Conservation (phyloP, 2,329 filamentous ascomycete species). For the Cercospora sojina region DNA sequence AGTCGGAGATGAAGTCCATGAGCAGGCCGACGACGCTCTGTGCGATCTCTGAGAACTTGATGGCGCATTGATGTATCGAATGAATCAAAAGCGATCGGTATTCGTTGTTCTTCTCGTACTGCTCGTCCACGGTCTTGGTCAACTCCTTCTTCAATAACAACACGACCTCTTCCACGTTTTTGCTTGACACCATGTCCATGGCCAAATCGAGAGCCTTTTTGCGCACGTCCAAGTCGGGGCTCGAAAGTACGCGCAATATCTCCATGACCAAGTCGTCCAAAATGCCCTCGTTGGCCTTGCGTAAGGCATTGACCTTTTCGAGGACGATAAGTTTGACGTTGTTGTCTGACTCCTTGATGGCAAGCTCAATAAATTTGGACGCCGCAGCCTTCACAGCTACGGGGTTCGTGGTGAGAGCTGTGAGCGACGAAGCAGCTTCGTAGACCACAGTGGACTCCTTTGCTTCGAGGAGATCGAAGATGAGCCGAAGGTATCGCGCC, state of each 20-base stretch:
- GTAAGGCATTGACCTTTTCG: slow-evolving; percentile 84
- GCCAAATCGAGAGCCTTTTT: slow-evolving; percentile 87
- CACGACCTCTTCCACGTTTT: slow-evolving; percentile 97
- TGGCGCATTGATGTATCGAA: slow-evolving; percentile 96
- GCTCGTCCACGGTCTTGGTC: slow-evolving; percentile 94
- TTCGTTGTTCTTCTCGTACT: slow-evolving; percentile 97
- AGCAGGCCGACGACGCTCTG: slow-evolving; percentile 93
- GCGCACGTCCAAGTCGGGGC: slow-evolving; percentile 92
- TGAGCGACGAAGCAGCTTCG: slow-evolving; percentile 92
- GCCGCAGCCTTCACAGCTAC: slow-evolving; percentile 97
- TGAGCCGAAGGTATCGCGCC: slow-evolving; percentile 87
- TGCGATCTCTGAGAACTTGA: slow-evolving; percentile 98
- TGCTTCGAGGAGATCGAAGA: slow-evolving; percentile 94
- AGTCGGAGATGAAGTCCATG: slow-evolving; percentile 99
- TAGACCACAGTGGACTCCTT: slow-evolving; percentile 93
- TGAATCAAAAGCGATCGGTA: slow-evolving; percentile 95
- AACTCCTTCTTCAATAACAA: slow-evolving; percentile 96
- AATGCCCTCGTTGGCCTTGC: slow-evolving; percentile 84
- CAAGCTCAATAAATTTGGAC: slow-evolving; percentile 91
- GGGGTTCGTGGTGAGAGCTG: slow-evolving; percentile 89
- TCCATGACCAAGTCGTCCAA: slow-evolving; percentile 96
- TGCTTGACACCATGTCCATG: slow-evolving; percentile 96
- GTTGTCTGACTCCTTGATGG: slow-evolving; percentile 97
- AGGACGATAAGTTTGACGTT: slow-evolving; percentile 98
- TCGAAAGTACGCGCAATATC: slow-evolving; percentile 88